These are phyloP conservation scores for Tulasnella sp. DNA, from an alignment of 768 basidiomycete genomes.

Conservation along the genomic window DNA sequence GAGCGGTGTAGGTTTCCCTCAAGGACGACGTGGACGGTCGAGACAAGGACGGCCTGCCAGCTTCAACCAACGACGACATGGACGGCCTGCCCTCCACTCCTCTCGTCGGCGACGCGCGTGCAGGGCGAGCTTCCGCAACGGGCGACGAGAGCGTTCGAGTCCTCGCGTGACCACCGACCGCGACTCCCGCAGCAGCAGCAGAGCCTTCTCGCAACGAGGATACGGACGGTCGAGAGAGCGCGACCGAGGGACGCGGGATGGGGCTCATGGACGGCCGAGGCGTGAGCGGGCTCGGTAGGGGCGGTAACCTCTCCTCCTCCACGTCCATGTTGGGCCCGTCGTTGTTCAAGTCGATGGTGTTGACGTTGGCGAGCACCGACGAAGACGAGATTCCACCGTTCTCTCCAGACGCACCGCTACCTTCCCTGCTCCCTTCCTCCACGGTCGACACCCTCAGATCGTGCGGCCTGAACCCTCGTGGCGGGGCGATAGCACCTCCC, in stretches of 20 bases:
- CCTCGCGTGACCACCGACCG: background rate
- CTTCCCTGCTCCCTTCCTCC: slow-evolving; percentile 6
- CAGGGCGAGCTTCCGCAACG: background rate
- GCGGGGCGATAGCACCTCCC: background rate
- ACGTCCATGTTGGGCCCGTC: background rate
- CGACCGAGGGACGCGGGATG: background rate
- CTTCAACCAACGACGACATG: too few species aligned
- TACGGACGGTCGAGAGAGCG: background rate
- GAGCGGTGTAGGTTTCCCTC: background rate
- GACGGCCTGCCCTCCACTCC: too few species aligned
- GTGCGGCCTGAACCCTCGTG: background rate
- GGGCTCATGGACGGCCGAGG: background rate
- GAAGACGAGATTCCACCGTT: too few species aligned
- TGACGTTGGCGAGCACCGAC: background rate
- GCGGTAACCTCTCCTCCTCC: background rate
- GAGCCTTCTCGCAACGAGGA: background rate
- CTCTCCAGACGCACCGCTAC: background rate
- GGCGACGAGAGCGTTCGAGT: background rate
- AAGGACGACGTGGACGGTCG: background rate
- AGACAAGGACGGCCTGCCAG: too few species aligned
- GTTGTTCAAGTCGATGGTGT: background rate
- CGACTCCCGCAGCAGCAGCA: background rate
- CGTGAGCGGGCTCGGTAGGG: background rate
- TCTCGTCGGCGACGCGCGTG: too few species aligned
- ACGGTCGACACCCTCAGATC: slow-evolving; percentile 4